These are phyloP conservation scores for Acarospora socialis DNA, from an alignment of 2,329 filamentous ascomycete genomes.

Conservation along the genomic window DNA sequence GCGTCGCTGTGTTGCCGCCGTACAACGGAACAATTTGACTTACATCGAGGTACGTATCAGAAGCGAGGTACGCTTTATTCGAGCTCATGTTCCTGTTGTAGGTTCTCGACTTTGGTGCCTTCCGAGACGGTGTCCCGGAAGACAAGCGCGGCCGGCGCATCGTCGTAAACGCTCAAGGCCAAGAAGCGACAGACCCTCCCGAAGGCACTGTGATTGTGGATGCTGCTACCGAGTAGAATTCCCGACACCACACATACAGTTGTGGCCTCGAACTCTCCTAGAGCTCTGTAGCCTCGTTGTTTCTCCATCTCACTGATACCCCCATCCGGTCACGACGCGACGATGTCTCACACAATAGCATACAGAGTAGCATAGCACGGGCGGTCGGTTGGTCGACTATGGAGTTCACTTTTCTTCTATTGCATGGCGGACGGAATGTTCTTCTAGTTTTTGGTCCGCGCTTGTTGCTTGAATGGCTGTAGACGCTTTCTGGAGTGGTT, in stretches of 20 bases:
- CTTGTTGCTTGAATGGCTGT: too few species aligned
- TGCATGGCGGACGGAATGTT: too few species aligned
- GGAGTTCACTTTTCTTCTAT: too few species aligned
- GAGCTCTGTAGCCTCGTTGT: not conserved
- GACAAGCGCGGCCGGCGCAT: conserved; percentile 69
- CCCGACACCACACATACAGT: not conserved
- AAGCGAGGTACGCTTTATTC: not conserved
- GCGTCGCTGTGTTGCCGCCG: conserved; percentile 84
- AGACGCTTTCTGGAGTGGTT: too few species aligned
- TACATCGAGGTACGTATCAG: conserved; percentile 71
- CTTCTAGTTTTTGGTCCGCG: too few species aligned
- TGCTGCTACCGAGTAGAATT: too few species aligned
- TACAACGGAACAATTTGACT: conserved; percentile 81
- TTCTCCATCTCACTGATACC: too few species aligned
- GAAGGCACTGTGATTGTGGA: conserved; percentile 10
- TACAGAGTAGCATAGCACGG: conserved; percentile 1
- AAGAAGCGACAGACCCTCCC: conserved; percentile 15
- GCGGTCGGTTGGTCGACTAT: not conserved
- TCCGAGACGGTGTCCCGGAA: conserved; percentile 68
- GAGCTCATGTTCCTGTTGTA: conserved; percentile 25
- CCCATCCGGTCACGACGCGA: too few species aligned
- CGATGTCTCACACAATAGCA: not conserved
- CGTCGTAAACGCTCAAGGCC: conserved; percentile 27
- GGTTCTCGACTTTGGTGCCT: conserved; percentile 95
- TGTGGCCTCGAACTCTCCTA: not conserved